phyloP scores from a whole-genome alignment of 768 basidiomycete species.

The Podaxis sp. region DNA sequence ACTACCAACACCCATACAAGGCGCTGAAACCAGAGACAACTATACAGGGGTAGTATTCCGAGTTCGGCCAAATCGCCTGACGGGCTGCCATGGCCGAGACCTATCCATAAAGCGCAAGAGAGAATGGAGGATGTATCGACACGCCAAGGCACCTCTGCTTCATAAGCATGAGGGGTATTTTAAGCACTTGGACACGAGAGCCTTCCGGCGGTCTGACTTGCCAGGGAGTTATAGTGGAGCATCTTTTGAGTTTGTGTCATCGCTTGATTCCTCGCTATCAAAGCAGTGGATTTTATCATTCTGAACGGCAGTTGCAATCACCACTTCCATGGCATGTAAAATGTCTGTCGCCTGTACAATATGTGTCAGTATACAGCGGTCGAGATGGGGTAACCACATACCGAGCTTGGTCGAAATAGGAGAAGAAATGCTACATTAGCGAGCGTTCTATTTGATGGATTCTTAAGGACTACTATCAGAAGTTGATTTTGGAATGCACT shows the following conservation, averaged over 20 bases:
- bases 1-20: background rate
- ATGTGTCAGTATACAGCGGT: background rate
- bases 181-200: constrained; percentile 9
- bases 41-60: background rate
- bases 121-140: background rate
- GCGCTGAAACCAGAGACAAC: background rate
- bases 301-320: constrained; percentile 1
- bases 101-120: background rate
- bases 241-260: background rate
- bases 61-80: background rate
- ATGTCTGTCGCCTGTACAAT: background rate
- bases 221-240: constrained; percentile 5
- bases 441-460: background rate
- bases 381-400: background rate
- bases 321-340: background rate
- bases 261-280: background rate
- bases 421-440: background rate
- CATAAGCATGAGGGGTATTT: constrained; percentile 13
- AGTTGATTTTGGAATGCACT: background rate
- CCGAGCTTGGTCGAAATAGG: background rate
- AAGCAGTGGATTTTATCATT: background rate
- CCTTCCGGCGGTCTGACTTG: constrained; percentile 4
- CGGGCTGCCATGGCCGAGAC: background rate
- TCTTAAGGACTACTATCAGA: background rate
- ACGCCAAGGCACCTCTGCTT: constrained; percentile 7